Base-by-base conservation (phyloP, 2,329 filamentous ascomycete genomes). In the Alternaria ventricosa region DNA sequence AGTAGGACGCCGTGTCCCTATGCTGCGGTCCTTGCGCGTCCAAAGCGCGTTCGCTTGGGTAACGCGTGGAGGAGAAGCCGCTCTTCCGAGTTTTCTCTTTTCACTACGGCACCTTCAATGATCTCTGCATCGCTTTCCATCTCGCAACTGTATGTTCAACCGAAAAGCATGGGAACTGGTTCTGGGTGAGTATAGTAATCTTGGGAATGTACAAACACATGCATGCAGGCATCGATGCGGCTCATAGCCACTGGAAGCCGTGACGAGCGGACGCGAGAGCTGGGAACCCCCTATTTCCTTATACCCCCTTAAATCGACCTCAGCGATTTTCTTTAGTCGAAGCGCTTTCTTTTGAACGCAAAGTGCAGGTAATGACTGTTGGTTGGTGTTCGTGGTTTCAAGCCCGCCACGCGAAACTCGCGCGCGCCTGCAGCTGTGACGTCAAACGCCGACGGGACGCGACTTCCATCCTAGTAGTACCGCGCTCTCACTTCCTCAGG, bases 361-460 rank as follows among this genome's bases (percentile, higher is more conserved):
- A 36, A 15, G 49, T 36, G 30, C 28, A 53, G 13, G 20, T 53
- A 11, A 36, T n/a, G 30, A 53, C 36, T 30, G 49, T 53, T 53
- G 49, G 49, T 20, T 53, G 30, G 49, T 53, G 28, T 51, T 49
- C 20, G 49, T 36, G 49, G 49, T 51, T 51, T 51, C 49, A 53
- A 53, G 36, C 28, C 30, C 36, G 28, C 49, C 49, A 53, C 49
- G 28, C 49, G 49, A 36, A 53, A 53, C 49, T 53, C 49, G 49
- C 49, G 49, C 49, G 49, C 49, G 49, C 49, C 49, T 53, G 49
- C 49, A 53, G 22, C 49, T 41, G 49, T 53, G 49, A 53, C 49
- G 28, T 53, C 49, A 53, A 53, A 41, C 49, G 28, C 28, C 28
- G 4, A 8, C 36, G 13, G 22, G 30, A 53, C 49, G 49, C 49